Base-by-base conservation (phyloP, 2,329 filamentous ascomycete species). In the Aspergillus clavatus region DNA sequence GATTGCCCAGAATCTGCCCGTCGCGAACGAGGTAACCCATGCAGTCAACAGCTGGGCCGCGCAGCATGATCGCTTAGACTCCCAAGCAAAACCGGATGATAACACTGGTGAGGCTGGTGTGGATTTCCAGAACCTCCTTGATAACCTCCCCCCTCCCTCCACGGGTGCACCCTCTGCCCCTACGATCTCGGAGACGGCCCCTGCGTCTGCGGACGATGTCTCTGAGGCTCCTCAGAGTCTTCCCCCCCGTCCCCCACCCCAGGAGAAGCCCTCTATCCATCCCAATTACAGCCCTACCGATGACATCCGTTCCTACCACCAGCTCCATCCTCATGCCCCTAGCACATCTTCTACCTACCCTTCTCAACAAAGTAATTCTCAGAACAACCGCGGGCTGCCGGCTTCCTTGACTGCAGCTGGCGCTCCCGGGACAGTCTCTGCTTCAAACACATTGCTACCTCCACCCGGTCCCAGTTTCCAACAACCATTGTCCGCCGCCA, bases 121-220 rank as follows among this genome's bases (percentile, higher is more conserved):
- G 57, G 70, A 74, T 56, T 72, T 72, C 54, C 72, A 75, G 58
- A 70, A 65, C 45, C 58, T 75, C 45, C 66, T 75, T 57, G 71
- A 74, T 63, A 74, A 72, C 56, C 65, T 74, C 28, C 66, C 70
- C 47, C 63, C 67, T 38, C 64, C 63, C 23, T 53, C 55, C 35
- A 53, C 60, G 29, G 52, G 55, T 43, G 58, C 57, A 51, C 54
- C 56, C 23, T 53, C 56, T 47, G 51, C 52, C 40, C 56, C 54
- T 51, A 42, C 55, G 38, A 42, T 57, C 46, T 50, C 57, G 45
- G 57, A 54, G 46, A 55, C 53, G 28, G 44, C 49, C 35, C 45
- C 54, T 37, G 48, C 53, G 41, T 55, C 61, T 40, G 46, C 49
- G 36, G 55, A 61, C 45, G 55, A 62, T 51, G 49, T 55, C 47